A percentile compares a stretch with the other conserved stretches of the same genome.
These are phyloP conservation scores for Coccomyxa sp. DNA, from an alignment of 139 green algal species.

Conservation along the genomic window DNA sequence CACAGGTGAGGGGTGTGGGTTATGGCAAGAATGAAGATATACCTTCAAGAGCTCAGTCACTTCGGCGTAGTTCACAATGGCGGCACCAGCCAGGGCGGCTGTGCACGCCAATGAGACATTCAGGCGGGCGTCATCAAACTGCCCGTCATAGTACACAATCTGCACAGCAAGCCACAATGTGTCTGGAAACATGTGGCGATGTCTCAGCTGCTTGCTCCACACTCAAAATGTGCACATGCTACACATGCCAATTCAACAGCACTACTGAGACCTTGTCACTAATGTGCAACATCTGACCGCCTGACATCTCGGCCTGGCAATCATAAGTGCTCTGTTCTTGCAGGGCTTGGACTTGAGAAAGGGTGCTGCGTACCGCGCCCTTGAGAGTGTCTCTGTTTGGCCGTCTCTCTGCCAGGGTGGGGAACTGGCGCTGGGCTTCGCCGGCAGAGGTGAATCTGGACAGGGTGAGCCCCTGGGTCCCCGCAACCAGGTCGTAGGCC, in stretches of 20 bases:
- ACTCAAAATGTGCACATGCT: too few relatives aligned
- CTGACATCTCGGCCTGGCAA: too few relatives aligned
- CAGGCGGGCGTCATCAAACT: conserved; percentile 94
- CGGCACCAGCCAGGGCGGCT: conserved; percentile 78
- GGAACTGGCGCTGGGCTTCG: conserved; percentile 64
- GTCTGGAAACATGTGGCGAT: too few relatives aligned
- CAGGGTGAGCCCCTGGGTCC: conserved; percentile 62
- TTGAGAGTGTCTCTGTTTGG: conserved; percentile 61
- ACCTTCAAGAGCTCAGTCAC: conserved; percentile 74
- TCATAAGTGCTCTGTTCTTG: too few relatives aligned
- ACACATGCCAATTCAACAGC: too few relatives aligned
- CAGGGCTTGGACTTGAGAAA: too few relatives aligned
- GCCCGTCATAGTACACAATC: conserved; percentile 95
- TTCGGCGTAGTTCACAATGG: conserved; percentile 81
- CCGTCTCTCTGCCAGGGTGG: conserved; percentile 61
- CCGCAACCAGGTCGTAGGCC: conserved; percentile 91
- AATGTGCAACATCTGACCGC: too few relatives aligned
- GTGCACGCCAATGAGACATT: conserved; percentile 85
- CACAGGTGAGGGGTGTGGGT: too few relatives aligned
- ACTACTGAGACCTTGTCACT: too few relatives aligned
- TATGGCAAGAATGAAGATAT: not conserved
- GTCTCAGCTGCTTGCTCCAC: too few relatives aligned
- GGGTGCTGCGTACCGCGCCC: conserved; percentile 47
- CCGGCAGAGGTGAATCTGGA: conserved; percentile 65
- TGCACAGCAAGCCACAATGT: conserved; percentile 31